Conservation (phyloP, 495 filamentous ascomycete genomes). For the Penicillium salamii region DNA sequence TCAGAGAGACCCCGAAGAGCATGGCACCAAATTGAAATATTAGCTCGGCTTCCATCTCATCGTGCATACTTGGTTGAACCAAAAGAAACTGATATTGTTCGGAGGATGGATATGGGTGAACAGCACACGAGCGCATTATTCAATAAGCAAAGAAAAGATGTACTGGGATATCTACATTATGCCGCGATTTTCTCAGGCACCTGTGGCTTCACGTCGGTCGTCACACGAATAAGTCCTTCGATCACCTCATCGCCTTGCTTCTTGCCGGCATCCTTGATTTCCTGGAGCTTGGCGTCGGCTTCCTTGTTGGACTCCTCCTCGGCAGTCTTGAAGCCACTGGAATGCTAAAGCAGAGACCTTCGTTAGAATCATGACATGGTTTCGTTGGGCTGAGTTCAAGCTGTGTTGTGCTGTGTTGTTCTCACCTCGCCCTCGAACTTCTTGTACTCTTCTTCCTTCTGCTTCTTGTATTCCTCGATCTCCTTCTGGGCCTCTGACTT, state of each 20-base stretch:
- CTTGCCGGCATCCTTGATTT: conserved; percentile 76
- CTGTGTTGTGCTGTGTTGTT: neutral
- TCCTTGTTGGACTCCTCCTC: conserved; percentile 84
- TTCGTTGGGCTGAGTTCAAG: neutral
- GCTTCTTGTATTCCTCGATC: conserved; percentile 87
- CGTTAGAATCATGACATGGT: neutral
- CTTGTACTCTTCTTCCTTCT: conserved; percentile 94
- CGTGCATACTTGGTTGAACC: neutral
- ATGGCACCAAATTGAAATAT: too few relatives aligned
- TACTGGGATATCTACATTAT: conserved; percentile 26
- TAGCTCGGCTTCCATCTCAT: too few relatives aligned
- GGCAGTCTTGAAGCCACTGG: conserved; percentile 80
- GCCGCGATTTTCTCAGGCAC: conserved; percentile 55
- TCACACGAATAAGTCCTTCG: conserved; percentile 72
- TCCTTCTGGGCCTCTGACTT: conserved; percentile 95
- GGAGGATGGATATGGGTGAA: conserved; percentile 29
- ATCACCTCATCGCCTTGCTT: conserved; percentile 78
- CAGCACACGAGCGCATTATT: conserved; percentile 23
- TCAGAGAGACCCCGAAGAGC: too few relatives aligned
- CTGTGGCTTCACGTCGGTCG: conserved; percentile 74
- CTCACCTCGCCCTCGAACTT: conserved; percentile 88
- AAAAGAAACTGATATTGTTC: conserved; percentile 22
- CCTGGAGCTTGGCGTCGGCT: conserved; percentile 73
- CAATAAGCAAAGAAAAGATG: conserved; percentile 18
- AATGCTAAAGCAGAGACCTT: conserved; percentile 54